Conservation (phyloP, 257 asterid species). For the Oldenlandia corymbosa region DNA sequence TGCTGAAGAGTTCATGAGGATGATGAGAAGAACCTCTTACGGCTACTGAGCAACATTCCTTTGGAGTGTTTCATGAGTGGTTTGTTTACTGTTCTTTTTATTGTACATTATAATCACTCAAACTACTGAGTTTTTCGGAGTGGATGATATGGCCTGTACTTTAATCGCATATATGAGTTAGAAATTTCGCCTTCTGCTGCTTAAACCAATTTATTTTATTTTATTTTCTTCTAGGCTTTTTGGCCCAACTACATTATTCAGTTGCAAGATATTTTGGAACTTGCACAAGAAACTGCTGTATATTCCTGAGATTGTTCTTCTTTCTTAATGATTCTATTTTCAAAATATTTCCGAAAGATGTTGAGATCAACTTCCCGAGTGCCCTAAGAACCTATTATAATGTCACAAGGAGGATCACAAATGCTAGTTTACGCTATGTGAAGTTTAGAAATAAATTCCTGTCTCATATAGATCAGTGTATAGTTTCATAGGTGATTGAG, state of each 20-base stretch:
- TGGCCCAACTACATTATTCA: not conserved
- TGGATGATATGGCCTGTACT: too few species aligned
- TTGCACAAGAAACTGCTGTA: not conserved
- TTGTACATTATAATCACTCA: not conserved
- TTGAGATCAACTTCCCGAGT: too few species aligned
- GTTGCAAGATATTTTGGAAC: not conserved
- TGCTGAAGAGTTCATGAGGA: conserved; percentile 71
- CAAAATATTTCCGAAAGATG: too few species aligned
- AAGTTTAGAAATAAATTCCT: too few species aligned
- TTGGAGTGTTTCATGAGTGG: not conserved
- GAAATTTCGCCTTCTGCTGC: not conserved
- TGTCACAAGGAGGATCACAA: too few species aligned
- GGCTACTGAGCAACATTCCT: conserved; percentile 33
- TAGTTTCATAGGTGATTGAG: too few species aligned
- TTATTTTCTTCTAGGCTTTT: not conserved
- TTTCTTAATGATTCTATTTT: not conserved
- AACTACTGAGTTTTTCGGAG: not conserved
- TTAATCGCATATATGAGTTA: not conserved
- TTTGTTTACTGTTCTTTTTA: not conserved
- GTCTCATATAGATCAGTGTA: too few species aligned
- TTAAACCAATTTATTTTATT: not conserved
- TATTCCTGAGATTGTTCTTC: too few species aligned
- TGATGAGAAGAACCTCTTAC: conserved; percentile 88
- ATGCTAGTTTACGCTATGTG: too few species aligned
- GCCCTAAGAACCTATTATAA: too few species aligned